These are phyloP conservation scores for Plasmodium gaboni DNA, from an alignment of 169 alveolate genomes.

Conservation along the genomic window DNA sequence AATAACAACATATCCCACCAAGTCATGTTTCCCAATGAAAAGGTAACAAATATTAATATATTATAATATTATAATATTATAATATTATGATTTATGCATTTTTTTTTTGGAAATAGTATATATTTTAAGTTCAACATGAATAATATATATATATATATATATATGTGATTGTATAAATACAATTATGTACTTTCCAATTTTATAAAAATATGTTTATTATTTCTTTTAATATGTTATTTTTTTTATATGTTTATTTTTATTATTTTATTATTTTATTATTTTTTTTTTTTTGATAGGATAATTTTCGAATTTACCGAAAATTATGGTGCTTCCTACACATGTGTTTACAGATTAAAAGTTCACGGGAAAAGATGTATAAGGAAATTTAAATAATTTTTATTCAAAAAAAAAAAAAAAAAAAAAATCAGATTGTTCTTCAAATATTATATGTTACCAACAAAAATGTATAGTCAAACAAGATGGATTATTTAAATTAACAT, in stretches of 20 bases:
- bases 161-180: too few relatives aligned
- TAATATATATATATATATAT: too few relatives aligned
- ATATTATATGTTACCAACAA: not conserved
- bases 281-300: conserved; percentile 20
- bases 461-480: too few relatives aligned
- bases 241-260: too few relatives aligned
- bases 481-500: too few relatives aligned
- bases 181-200: too few relatives aligned
- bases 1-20: conserved; percentile 56
- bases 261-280: not conserved
- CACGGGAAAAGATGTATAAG: conserved; percentile 63
- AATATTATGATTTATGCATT: too few relatives aligned
- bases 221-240: too few relatives aligned
- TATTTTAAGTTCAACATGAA: too few relatives aligned
- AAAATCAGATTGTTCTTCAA: conserved; percentile 15
- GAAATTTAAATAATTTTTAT: conserved; percentile 24
- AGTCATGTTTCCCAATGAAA: conserved; percentile 59
- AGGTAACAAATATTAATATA: conserved; percentile 9
- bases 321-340: conserved; percentile 71
- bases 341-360: conserved; percentile 64
- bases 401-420: not conserved
- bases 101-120: too few relatives aligned
- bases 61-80: too few relatives aligned
- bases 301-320: conserved; percentile 67
- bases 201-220: too few relatives aligned